These are phyloP conservation scores for Talaromyces sp. DNA, from an alignment of 2,329 filamentous ascomycete genomes.

Conservation along the genomic window DNA sequence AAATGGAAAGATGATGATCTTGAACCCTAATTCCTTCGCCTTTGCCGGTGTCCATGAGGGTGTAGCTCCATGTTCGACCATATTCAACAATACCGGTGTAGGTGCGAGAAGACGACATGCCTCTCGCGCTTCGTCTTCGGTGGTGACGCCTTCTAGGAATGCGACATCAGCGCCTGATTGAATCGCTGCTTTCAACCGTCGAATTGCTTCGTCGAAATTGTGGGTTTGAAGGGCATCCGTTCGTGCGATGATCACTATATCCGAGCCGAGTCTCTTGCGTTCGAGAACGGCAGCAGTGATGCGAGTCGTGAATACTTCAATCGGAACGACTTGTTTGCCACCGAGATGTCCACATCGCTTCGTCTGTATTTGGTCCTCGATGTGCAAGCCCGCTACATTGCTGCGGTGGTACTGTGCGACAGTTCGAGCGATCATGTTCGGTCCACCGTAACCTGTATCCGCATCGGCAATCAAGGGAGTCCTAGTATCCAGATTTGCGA, in stretches of 20 bases:
- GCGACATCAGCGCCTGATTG: background rate
- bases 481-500: background rate
- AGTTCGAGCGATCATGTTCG: background rate
- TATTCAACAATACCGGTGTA: background rate
- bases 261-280: conserved; percentile 35
- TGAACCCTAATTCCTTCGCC: background rate
- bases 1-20: background rate
- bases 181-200: conserved; percentile 25
- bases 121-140: background rate
- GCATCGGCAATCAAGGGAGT: background rate
- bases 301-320: background rate
- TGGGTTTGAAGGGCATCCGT: conserved; percentile 28
- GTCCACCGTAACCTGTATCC: background rate
- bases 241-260: conserved; percentile 34
- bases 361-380: background rate
- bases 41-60: background rate
- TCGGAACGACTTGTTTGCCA: background rate
- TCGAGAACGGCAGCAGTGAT: conserved; percentile 51
- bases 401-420: background rate
- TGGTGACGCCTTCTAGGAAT: background rate
- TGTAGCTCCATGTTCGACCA: background rate
- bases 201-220: conserved; percentile 41
- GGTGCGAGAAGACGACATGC: background rate
- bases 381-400: background rate
- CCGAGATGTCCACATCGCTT: background rate